A percentile compares a stretch with the other conserved stretches of the same genome.
phyloP scores from a whole-genome alignment of 169 alveolate species.

The Plasmodium falciparum region DNA sequence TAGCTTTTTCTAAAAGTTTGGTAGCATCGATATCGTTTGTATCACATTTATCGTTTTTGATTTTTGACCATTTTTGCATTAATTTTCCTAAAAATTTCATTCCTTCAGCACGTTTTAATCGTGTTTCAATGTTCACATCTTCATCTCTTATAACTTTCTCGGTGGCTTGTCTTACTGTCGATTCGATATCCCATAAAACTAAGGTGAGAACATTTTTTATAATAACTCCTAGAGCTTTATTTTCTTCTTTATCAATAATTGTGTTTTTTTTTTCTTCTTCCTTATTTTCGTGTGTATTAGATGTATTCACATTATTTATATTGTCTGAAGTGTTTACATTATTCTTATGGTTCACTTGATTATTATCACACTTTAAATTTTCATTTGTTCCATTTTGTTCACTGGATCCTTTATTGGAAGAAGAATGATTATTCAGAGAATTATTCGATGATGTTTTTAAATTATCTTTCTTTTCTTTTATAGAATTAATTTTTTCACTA shows the following conservation, averaged over 20 bases:
- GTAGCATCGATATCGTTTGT: constrained; percentile 67
- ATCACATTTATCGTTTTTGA: constrained; percentile 39
- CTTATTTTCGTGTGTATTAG: background rate
- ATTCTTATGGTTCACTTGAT: background rate
- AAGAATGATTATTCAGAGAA: background rate
- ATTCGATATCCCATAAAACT: constrained; percentile 85
- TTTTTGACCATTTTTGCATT: constrained; percentile 79
- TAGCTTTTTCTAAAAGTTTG: constrained; percentile 74
- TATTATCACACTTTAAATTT: background rate
- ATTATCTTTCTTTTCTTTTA: background rate
- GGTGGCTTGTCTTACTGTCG: constrained; percentile 81
- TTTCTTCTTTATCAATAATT: constrained; percentile 51
- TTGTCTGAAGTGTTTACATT: background rate
- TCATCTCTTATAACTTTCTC: constrained; percentile 82
- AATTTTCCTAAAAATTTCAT: constrained; percentile 76
- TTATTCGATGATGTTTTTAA: background rate
- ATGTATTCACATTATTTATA: background rate
- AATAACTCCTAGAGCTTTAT: constrained; percentile 36
- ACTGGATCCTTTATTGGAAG: background rate
- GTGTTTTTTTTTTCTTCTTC: constrained; percentile 69
- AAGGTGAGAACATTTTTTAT: constrained; percentile 76
- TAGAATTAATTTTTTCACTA: background rate
- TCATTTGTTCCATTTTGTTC: background rate
- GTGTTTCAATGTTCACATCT: constrained; percentile 63
- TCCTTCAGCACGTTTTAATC: constrained; percentile 81